A percentile compares a stretch with the other conserved stretches of the same genome.
These are phyloP conservation scores for Ogataea ganodermae DNA, from an alignment of 805 yeast genomes.

Conservation along the genomic window DNA sequence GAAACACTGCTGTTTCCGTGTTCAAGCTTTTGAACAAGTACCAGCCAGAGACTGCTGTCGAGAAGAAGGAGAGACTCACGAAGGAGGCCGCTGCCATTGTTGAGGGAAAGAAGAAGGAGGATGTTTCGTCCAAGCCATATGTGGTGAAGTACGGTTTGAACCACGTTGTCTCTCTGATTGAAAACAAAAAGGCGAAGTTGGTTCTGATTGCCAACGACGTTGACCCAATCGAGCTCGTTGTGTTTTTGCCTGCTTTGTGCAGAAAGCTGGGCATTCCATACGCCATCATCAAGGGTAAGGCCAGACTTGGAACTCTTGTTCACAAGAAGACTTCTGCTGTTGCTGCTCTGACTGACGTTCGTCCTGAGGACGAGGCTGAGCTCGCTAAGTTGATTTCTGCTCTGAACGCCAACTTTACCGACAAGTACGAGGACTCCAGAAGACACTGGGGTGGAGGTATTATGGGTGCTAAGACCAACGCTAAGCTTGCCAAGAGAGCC, in stretches of 20 bases:
- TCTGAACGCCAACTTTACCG: constrained; percentile 88
- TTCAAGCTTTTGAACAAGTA: constrained; percentile 98
- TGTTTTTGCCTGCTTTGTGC: constrained; percentile 98
- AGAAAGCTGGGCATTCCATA: constrained; percentile 99
- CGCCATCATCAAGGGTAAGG: constrained; percentile 98
- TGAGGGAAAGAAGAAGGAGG: constrained; percentile 96
- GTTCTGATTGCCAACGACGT: constrained; percentile 98
- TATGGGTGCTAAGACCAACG: constrained; percentile 92
- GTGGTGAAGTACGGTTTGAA: constrained; percentile 97
- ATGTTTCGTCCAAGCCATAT: constrained; percentile 95
- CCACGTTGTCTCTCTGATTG: constrained; percentile 96
- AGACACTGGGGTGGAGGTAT: constrained; percentile 99
- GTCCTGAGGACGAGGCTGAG: constrained; percentile 91
- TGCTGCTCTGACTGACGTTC: constrained; percentile 95
- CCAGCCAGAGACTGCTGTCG: constrained; percentile 96
- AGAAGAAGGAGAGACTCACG: constrained; percentile 98
- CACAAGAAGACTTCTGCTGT: constrained; percentile 98
- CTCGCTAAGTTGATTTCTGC: constrained; percentile 91
- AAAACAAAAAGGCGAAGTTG: constrained; percentile 97
- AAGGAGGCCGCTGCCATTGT: constrained; percentile 99
- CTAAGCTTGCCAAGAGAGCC: constrained; percentile 76
- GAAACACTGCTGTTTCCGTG: constrained; percentile 97
- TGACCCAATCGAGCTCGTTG: constrained; percentile 97
- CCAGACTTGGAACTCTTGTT: constrained; percentile 95
- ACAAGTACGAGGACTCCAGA: constrained; percentile 93